phyloP scores from a whole-genome alignment of 129 eudicot genomes.

The Flaveria ramosissima region DNA sequence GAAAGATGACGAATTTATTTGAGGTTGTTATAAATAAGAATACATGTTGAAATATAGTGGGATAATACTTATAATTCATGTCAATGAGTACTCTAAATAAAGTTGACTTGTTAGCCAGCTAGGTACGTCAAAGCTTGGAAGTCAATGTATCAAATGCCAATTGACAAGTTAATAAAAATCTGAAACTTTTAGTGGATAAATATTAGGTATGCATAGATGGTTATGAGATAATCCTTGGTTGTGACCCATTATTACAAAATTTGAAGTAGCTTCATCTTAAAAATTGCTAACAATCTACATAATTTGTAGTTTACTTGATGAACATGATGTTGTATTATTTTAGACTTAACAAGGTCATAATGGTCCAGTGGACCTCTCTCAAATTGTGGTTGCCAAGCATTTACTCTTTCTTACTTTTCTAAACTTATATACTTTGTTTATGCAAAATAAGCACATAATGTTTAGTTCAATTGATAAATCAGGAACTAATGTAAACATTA shows the following conservation, averaged over 20 bases:
- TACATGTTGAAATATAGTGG: too few relatives aligned
- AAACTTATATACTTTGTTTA: background rate
- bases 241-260: background rate
- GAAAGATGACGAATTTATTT: too few relatives aligned
- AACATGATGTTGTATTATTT: background rate
- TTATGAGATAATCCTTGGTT: background rate
- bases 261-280: background rate
- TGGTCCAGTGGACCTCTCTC: background rate
- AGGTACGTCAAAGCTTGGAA: too few relatives aligned
- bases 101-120: too few relatives aligned
- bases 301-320: background rate
- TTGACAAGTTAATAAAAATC: constrained; percentile 14
- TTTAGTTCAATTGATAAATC: background rate
- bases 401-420: background rate
- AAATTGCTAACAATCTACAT: background rate
- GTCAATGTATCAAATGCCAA: background rate
- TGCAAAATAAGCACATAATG: background rate
- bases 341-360: background rate
- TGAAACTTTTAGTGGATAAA: background rate
- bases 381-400: background rate
- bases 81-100: too few relatives aligned
- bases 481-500: background rate
- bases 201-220: background rate
- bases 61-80: too few relatives aligned
- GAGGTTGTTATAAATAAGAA: too few relatives aligned